Evolutionary conservation across 2,329 filamentous ascomycete species (phyloP).

Genomic region (Colletotrichum echinochloae): DNA sequence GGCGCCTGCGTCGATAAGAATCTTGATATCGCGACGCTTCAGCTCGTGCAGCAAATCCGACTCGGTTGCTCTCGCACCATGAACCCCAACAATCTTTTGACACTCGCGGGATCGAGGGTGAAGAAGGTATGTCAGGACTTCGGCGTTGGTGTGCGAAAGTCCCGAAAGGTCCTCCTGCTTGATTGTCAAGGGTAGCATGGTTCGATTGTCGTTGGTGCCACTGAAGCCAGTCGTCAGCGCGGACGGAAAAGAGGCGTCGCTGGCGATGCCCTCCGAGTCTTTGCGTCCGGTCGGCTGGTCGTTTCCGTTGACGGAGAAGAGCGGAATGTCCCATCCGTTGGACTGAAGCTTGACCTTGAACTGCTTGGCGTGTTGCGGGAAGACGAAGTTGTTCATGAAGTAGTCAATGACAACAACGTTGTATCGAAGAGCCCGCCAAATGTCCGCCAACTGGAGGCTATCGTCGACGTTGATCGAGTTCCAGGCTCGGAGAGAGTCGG

Average conservation of each 20-base stretch:
- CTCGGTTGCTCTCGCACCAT: conserved; percentile 54
- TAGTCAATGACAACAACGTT: conserved; percentile 67
- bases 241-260: conserved; percentile 18
- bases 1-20: conserved; percentile 74
- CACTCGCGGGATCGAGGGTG: conserved; percentile 64
- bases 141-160: conserved; percentile 71
- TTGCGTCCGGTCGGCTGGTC: conserved; percentile 24
- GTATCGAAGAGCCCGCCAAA: conserved; percentile 64
- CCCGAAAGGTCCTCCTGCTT: conserved; percentile 68
- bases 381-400: conserved; percentile 73
- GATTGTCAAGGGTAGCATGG: conserved; percentile 71
- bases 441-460: conserved; percentile 57
- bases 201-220: conserved; percentile 75
- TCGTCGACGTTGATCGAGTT: conserved; percentile 72
- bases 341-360: conserved; percentile 73
- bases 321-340: conserved; percentile 76
- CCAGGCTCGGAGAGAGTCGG: conserved; percentile 62
- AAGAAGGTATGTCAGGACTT: conserved; percentile 71
- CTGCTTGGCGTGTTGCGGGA: conserved; percentile 73
- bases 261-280: no score
- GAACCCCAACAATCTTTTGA: conserved; percentile 43
- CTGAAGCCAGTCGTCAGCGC: conserved; percentile 75
- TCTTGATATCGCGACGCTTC: conserved; percentile 52
- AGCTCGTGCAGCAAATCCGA: conserved; percentile 57
- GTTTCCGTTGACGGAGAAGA: conserved; percentile 48